Conservation (phyloP, 2,329 filamentous ascomycete species). For the Arthroderma uncinatum region DNA sequence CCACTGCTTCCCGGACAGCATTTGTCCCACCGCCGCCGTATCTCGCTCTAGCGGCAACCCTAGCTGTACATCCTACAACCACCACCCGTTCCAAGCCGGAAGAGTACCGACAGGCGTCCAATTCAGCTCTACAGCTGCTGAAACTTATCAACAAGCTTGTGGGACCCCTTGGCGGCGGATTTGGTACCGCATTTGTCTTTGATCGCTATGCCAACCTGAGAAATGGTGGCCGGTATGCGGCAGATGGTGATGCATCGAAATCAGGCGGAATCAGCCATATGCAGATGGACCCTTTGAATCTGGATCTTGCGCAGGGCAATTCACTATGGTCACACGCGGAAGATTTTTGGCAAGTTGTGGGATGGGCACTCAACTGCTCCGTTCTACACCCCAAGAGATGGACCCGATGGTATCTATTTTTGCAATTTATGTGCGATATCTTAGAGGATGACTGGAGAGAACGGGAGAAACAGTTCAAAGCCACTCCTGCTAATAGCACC, state of each 20-base stretch:
- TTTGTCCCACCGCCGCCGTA: conserved; percentile 60
- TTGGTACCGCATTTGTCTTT: conserved; percentile 65
- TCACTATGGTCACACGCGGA: conserved; percentile 65
- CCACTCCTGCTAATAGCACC: neutral
- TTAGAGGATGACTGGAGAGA: conserved; percentile 37
- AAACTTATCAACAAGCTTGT: conserved; percentile 53
- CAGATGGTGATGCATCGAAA: conserved; percentile 16
- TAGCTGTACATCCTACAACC: conserved; percentile 69
- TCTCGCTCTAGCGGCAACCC: conserved; percentile 64
- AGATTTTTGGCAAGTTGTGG: conserved; percentile 80
- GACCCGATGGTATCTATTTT: conserved; percentile 69
- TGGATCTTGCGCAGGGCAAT: conserved; percentile 50
- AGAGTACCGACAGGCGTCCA: conserved; percentile 52
- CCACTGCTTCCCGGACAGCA: conserved; percentile 37
- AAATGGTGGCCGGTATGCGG: conserved; percentile 22
- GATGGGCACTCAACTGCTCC: conserved; percentile 91
- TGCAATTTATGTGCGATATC: conserved; percentile 54
- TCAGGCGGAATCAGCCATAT: neutral
- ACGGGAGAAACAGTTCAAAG: conserved; percentile 18
- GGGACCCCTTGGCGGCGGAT: conserved; percentile 58
- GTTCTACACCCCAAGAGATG: conserved; percentile 61
- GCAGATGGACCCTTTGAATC: conserved; percentile 35
- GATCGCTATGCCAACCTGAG: conserved; percentile 28
- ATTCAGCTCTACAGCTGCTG: conserved; percentile 59
- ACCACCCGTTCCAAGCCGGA: conserved; percentile 59